Evolutionary conservation across 805 yeast genomes (phyloP), one percentile per base, ranked within the genome.

Genomic region (Metschnikowia kunwiensis): DNA sequence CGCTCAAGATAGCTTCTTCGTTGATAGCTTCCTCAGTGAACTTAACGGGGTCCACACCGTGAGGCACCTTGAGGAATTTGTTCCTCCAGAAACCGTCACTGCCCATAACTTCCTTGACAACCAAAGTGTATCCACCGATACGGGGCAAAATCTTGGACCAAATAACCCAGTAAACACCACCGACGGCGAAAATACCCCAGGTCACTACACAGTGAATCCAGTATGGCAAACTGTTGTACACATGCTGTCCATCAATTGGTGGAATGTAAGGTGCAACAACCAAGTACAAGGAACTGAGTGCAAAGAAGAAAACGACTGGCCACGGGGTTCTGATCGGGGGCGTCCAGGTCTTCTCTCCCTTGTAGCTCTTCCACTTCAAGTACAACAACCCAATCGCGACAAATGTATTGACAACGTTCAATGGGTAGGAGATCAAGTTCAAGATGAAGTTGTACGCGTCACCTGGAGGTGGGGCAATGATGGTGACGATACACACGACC

Each of bases 401-500:
- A 28, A 70, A 67, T 20, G 80, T 65, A 57, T 85, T 82, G 51
- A 86, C 82, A 33, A 86, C 80, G 53, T 86, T 82, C 64, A 80
- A 74, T 32, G 95, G 91, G 58, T 86, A 86, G 2, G 91, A 79
- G 50, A 84, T 81, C 65, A 86, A 70, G 61, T 86, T 85, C 59
- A 83, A 58, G 48, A 86, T 77, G 57, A 86, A 82, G 59, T 83
- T 82, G 65, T 84, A 86, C 31, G 94, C 94, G 55, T 85, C 94
- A 39, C 93, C 94, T 17, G 89, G 85, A 13, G 93, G 91, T 27
- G 67, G 67, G 4, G 91, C 93, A 30, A 84, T 54, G 42, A 86
- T 77, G 32, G 87, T 79, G 34, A 86, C 68, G 26, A 82, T 61
- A 64, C 89, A 83, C 12, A 85, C 80, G 30, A 80, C 58, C 77